Percentiles rank a stretch among this genome's conserved stretches.
Conservation (phyloP, 2,329 filamentous ascomycete genomes). For the Torrubiellomyces zombiae region DNA sequence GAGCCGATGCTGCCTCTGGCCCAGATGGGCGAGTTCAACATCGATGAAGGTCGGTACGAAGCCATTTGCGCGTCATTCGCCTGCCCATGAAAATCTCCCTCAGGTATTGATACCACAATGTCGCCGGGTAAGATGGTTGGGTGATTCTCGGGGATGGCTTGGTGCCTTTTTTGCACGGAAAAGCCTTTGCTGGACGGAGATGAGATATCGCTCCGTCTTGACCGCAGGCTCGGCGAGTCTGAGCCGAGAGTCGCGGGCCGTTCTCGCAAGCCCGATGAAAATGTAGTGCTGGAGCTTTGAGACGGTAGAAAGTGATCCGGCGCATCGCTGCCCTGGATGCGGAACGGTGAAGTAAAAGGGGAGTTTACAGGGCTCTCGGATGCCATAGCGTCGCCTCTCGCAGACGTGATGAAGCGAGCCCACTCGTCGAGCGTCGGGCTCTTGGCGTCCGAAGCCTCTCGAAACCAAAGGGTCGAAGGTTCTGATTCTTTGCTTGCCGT, state of each 20-base stretch:
- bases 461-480: slow-evolving; percentile 37
- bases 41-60: slow-evolving; percentile 40
- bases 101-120: slow-evolving; percentile 37
- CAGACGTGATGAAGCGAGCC: slow-evolving; percentile 34
- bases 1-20: slow-evolving; percentile 39
- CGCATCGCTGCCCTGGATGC: slow-evolving; percentile 22
- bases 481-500: slow-evolving; percentile 31
- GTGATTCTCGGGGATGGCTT: slow-evolving; percentile 24
- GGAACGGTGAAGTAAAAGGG: slow-evolving; percentile 36
- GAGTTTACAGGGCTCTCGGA: slow-evolving; percentile 37
- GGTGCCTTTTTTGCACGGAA: slow-evolving; percentile 20
- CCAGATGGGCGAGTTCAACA: slow-evolving; percentile 38
- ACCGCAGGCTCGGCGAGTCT: slow-evolving; percentile 43
- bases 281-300: slow-evolving; percentile 30
- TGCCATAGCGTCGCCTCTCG: slow-evolving; percentile 23
- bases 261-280: slow-evolving; percentile 29
- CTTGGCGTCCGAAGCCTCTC: slow-evolving; percentile 33
- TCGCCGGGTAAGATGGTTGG: slow-evolving; percentile 35
- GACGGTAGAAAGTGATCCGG: slow-evolving; percentile 27
- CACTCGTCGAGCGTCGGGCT: slow-evolving; percentile 40
- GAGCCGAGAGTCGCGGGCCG: slow-evolving; percentile 36
- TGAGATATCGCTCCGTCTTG: slow-evolving; percentile 45
- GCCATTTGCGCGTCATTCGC: slow-evolving; percentile 45
- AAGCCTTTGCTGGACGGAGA: slow-evolving; percentile 35
- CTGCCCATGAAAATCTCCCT: slow-evolving; percentile 36